phyloP scores from a whole-genome alignment of 108 stramenopile species.

The Aurantiochytrium sp. region DNA sequence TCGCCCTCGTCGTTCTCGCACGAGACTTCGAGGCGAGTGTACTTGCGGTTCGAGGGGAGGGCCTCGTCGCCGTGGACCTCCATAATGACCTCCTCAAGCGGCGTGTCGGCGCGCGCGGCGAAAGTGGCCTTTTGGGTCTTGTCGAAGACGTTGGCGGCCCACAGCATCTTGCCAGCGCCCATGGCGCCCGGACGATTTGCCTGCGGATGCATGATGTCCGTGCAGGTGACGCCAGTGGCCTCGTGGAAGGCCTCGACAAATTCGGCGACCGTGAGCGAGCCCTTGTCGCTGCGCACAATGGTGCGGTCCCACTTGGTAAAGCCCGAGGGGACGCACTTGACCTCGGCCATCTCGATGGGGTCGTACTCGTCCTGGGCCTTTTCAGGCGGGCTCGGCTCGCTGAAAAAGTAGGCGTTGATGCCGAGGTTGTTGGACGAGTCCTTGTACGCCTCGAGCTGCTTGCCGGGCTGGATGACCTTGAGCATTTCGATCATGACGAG shows the following conservation, averaged over 20 bases:
- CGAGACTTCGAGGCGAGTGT: neutral
- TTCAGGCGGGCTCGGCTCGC: slow-evolving; percentile 34
- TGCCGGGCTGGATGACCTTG: slow-evolving; percentile 40
- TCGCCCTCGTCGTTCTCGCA: slow-evolving; percentile 5
- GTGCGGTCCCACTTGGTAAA: slow-evolving; percentile 96
- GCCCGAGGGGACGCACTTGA: slow-evolving; percentile 46
- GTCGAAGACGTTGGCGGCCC: neutral
- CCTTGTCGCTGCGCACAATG: slow-evolving; percentile 67
- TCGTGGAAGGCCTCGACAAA: slow-evolving; percentile 83
- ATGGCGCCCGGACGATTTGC: neutral
- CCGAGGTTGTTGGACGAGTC: slow-evolving; percentile 26
- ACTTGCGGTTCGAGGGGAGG: neutral
- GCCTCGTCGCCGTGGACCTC: slow-evolving; percentile 17
- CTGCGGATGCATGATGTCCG: neutral
- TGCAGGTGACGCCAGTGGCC: slow-evolving; percentile 41
- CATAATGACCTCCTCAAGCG: neutral
- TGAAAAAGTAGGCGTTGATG: slow-evolving; percentile 11
- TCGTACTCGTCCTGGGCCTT: neutral
- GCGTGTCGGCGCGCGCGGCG: neutral
- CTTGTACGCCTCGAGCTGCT: slow-evolving; percentile 33
- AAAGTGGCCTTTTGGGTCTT: neutral
- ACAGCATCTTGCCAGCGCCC: neutral
- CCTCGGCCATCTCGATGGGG: slow-evolving; percentile 1
- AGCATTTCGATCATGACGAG: slow-evolving; percentile 63
- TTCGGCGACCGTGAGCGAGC: slow-evolving; percentile 73